Evolutionary conservation across 2,329 filamentous ascomycete species (phyloP), one percentile per base, ranked within the genome.

Genomic region (Diaporthe sp.): DNA sequence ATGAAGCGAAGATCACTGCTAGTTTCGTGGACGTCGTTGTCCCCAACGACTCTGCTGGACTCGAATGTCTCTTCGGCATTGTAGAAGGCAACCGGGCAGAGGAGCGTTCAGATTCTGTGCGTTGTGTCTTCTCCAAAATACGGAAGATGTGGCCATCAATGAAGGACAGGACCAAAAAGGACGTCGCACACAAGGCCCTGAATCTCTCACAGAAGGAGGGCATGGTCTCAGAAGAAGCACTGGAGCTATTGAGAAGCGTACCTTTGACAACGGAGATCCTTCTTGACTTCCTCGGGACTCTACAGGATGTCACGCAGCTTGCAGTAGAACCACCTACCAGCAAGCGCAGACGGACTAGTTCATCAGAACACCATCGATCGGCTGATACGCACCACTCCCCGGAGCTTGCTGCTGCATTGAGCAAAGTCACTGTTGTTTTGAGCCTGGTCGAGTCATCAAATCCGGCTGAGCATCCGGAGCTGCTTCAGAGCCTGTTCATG

Each of bases 381-480:
- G 87, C 91, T 72, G 89, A 90, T 49, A 87, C 89, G 19, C 91
- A 92, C 77, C 89, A 92, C 74, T 91, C 92, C 46, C 88, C 90
- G 9, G 92, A 94, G 80, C 84, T 96, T 42, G 91, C 90, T 78
- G 88, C 89, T 65, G 89, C 93, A 9, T 89, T 98, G 77, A 91
- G 92, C 79, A 94, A 93, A 79, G 90, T 96, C 73, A 98, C 96
- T 0, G 92, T 98, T 81, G 94, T 98, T 15, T 87, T 98, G 51
- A 96, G 98, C 82, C 86, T 98, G 37, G 91, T 98, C 22, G 96
- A 98, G 81, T 91, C 91, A 67, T 96, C 95, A 3, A 90, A 92
- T 61, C 94, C 95, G 0, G 92, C 92, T 74, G 89, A 91, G 42
- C 94, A 98, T 81, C 91, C 94, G 0, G 91, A 94, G 80, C 87